phyloP scores from a whole-genome alignment of 441 rosid genomes.

The Theobroma grandiflorum region DNA sequence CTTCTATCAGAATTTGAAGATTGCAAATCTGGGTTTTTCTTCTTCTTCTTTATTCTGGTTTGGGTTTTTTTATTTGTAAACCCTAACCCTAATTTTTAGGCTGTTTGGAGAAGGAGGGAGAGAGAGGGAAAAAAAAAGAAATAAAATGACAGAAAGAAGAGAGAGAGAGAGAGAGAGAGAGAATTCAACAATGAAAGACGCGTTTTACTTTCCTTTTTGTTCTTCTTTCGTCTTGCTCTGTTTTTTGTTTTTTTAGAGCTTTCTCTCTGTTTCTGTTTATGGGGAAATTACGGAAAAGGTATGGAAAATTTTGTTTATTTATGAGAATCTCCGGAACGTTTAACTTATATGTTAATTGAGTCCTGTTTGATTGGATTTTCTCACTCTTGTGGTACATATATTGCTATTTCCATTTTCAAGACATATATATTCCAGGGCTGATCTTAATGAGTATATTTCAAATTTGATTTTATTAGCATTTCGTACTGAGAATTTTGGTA shows the following conservation, averaged over 20 bases:
- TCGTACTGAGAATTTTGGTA: background rate
- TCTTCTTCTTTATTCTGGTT: background rate
- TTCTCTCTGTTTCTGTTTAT: background rate
- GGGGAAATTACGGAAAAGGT: background rate
- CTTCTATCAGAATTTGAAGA: slow-evolving; percentile 10
- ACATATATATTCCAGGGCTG: background rate
- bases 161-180: slow-evolving; percentile 30
- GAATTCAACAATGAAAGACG: slow-evolving; percentile 53
- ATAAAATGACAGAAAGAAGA: slow-evolving; percentile 19
- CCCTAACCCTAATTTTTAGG: slow-evolving; percentile 44
- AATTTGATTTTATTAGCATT: background rate
- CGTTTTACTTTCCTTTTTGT: slow-evolving; percentile 39
- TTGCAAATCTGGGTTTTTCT: background rate
- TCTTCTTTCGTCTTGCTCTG: background rate
- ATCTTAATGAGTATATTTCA: background rate
- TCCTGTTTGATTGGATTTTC: background rate
- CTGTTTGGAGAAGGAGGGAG: slow-evolving; percentile 24
- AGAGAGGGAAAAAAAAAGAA: background rate
- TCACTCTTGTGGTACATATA: too few species aligned
- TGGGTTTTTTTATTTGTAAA: slow-evolving; percentile 12
- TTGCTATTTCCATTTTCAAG: background rate
- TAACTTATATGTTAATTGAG: background rate
- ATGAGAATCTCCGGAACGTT: background rate
- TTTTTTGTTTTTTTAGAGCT: background rate
- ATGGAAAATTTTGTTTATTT: background rate